Evolutionary conservation across 1,284 basidiomycete genomes (phyloP).

Genomic region (Cryptococcus wingfieldii): DNA sequence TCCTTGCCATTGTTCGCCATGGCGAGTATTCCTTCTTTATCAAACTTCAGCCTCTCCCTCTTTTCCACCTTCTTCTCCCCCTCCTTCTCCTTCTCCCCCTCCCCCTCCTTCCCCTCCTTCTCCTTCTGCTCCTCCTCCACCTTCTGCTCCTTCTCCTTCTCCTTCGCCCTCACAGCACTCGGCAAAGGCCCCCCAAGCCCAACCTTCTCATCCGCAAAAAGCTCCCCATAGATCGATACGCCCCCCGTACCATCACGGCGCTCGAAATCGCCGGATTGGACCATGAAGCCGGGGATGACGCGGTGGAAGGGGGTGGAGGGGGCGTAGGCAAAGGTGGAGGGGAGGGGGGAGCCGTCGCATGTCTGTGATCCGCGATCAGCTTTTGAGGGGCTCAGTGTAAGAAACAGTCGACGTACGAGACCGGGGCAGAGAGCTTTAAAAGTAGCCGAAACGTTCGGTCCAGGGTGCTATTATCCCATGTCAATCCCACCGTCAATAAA

Average conservation of each 20-base stretch:
- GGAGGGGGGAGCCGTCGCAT: constrained; percentile 23
- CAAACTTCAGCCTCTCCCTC: constrained; percentile 61
- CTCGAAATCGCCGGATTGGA: constrained; percentile 65
- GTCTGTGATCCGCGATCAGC: constrained; percentile 12
- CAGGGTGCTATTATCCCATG: too few relatives aligned
- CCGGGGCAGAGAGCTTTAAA: neutral
- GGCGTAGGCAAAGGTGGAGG: constrained; percentile 60
- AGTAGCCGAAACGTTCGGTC: neutral
- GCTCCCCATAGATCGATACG: constrained; percentile 15
- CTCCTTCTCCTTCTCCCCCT: constrained; percentile 41
- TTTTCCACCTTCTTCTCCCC: constrained; percentile 51
- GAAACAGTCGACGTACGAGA: neutral
- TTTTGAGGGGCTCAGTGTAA: neutral
- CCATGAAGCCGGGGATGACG: constrained; percentile 64
- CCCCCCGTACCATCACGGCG: constrained; percentile 58
- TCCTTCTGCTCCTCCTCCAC: constrained; percentile 14
- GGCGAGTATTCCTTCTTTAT: neutral
- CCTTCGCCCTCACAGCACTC: too few relatives aligned
- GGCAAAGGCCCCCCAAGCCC: constrained; percentile 39
- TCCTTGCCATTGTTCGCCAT: constrained; percentile 69
- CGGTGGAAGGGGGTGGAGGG: constrained; percentile 61
- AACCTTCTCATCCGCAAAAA: constrained; percentile 65
- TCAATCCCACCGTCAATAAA: too few relatives aligned
- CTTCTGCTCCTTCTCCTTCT: too few relatives aligned
- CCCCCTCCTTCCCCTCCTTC: constrained; percentile 63